phyloP scores from a whole-genome alignment of 2,329 filamentous ascomycete species.

The Didymella arachidicola region DNA sequence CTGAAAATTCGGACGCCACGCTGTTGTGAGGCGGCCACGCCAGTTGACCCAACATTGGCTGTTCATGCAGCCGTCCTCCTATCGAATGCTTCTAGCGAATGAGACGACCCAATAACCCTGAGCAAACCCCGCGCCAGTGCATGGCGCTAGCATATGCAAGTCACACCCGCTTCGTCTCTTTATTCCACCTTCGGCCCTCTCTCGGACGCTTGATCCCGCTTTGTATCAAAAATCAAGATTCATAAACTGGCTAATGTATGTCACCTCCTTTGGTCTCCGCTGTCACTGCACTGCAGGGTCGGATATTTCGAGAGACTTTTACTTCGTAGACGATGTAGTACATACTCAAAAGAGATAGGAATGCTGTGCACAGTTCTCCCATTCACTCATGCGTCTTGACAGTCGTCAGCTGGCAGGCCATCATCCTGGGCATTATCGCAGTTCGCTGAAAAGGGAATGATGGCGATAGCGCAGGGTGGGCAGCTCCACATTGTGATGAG shows the following conservation, averaged over 20 bases:
- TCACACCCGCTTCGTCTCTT: slow-evolving; percentile 39
- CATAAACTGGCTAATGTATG: slow-evolving; percentile 41
- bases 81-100: slow-evolving; percentile 34
- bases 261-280: slow-evolving; percentile 28
- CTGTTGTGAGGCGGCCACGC: slow-evolving; percentile 4
- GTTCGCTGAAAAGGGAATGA: slow-evolving; percentile 26
- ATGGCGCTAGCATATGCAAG: slow-evolving; percentile 49
- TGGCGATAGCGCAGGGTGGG: slow-evolving; percentile 30
- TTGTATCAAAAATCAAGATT: slow-evolving; percentile 10
- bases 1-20: slow-evolving; percentile 7
- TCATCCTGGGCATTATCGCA: slow-evolving; percentile 22
- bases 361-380: slow-evolving; percentile 15
- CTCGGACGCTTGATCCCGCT: slow-evolving; percentile 14
- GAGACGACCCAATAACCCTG: slow-evolving; percentile 20
- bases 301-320: slow-evolving; percentile 19
- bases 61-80: slow-evolving; percentile 27
- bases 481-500: slow-evolving; percentile 33
- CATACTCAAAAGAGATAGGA: slow-evolving; percentile 21
- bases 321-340: slow-evolving; percentile 26
- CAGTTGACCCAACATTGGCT: slow-evolving; percentile 25
- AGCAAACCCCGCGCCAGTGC: slow-evolving; percentile 40
- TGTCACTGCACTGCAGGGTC: slow-evolving; percentile 37
- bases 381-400: slow-evolving; percentile 26
- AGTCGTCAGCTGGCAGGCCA: slow-evolving; percentile 26
- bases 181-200: slow-evolving; percentile 36